Evolutionary conservation across 1,284 basidiomycete genomes (phyloP), one percentile per base, ranked within the genome.

Genomic region (Anthracocystis walkeri): DNA sequence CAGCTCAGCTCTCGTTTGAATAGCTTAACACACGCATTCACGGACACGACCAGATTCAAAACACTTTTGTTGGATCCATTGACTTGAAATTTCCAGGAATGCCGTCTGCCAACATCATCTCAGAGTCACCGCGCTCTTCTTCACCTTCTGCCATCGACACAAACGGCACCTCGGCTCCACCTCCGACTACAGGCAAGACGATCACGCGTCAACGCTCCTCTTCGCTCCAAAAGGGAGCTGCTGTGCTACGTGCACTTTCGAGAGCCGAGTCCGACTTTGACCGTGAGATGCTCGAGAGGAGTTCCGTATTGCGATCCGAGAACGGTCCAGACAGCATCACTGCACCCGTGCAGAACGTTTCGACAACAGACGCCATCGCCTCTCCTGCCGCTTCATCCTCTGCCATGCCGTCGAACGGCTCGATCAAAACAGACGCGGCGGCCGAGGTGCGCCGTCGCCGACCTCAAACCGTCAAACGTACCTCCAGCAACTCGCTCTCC

Each of bases 141-240:
- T 49, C 72, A 23, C 62, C 72, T 20, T 49, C 66, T 1, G 45
- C 55, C 20, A 38, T 58, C 20, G 48, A 45, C 5, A 51, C 49
- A 11, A 44, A 23, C 33, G 41, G 23, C 49, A 27, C 45, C 10
- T 33, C 51, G 21, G 48, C n/a, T 16, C n/a, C 48, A n/a, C 56
- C 63, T 48, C 51, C 63, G 7, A 45, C 65, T 8, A 57, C 50
- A 6, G 33, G 20, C 29, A 70, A 64, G 53, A 49, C 58, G 1
- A 23, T 58, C 16, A 75, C 58, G 16, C 70, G 77, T 18, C 58
- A 53, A 21, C 80, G 82, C 25, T 83, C 82, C 20, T 79, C 80
- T 18, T 82, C 81, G 20, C 33, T 81, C 7, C 79, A 84, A 53
- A 79, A 80, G 64, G 82, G 81, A n/a, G 77, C 76, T 11, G 82